Base-by-base conservation (phyloP, 2,329 filamentous ascomycete genomes). In the Fusarium setosum region DNA sequence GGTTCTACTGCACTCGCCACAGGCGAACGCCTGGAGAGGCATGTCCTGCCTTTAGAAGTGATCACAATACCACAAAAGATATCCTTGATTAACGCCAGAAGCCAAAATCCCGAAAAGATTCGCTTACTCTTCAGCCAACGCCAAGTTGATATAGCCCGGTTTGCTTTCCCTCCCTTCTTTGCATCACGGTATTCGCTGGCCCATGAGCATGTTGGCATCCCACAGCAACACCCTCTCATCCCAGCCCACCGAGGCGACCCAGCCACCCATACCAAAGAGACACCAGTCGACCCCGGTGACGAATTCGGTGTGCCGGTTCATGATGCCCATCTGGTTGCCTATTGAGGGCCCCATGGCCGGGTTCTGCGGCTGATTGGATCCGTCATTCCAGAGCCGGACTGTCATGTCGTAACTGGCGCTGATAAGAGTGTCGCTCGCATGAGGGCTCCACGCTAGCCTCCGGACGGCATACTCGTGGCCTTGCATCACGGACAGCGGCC, bases 331-430 rank as follows among this genome's bases (percentile, higher is more conserved):
- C 77, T 97, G 90, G 21, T 85, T 82, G 2, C 92, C 93, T 37
- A 88, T 80, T 9, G 82, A 77, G 1, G 82, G 77, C 0, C 79
- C 74, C 29, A 73, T 72, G 11, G 68, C 51, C 70, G 64, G 76
- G 49, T 75, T 77, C 69, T 72, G 79, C 53, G 73, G 76, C 44
- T 75, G 80, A 65, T 77, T 76, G 3, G 83, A 83, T 6, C 81
- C 92, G 75, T 98, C 96, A 11, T 90, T 93, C 96, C 96, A 99
- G 48, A 97, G 84, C 29, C 96, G 88, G 69, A 96, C 96, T 6
- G 93, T 97, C 96, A 99, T 99, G 79, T 99, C 96, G 78, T 99
- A 99, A 75, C 94, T 96, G 2, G 92, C 95, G 70, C 90, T 96
- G 38, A 97, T 84, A 38, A 99, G 79, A 10, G 97, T 86, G 75